A percentile compares a stretch with the other conserved stretches of the same genome.
Conservation (phyloP, 805 yeast species). For the Ogataea henricii region DNA sequence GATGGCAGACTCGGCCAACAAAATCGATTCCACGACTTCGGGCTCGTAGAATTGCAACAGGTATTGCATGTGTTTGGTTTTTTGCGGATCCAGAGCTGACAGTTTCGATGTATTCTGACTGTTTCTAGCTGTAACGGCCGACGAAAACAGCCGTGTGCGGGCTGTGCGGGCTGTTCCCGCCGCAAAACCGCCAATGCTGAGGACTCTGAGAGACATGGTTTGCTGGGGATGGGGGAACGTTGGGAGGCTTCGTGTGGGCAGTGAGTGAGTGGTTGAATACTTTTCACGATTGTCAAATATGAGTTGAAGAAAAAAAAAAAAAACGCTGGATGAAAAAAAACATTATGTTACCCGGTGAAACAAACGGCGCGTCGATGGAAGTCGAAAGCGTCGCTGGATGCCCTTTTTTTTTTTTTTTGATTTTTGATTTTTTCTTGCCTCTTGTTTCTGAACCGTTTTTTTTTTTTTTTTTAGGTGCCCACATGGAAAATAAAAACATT, state of each 20-base stretch:
- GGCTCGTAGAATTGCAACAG: constrained; percentile 80
- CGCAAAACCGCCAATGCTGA: not conserved
- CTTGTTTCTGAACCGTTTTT: not conserved
- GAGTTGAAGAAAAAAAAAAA: not conserved
- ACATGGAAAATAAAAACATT: not conserved
- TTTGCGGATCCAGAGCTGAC: constrained; percentile 26
- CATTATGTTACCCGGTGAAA: not conserved
- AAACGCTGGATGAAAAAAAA: not conserved
- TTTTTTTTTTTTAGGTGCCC: not conserved
- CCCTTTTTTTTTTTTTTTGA: too few species aligned
- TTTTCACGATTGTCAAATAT: not conserved
- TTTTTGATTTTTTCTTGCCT: too few species aligned
- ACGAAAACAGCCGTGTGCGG: constrained; percentile 18
- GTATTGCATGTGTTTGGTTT: constrained; percentile 49
- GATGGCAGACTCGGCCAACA: constrained; percentile 75
- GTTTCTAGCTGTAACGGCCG: constrained; percentile 10
- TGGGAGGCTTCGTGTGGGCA: too few species aligned
- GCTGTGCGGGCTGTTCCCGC: constrained; percentile 4
- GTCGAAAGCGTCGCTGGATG: not conserved
- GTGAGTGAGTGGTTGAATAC: too few species aligned
- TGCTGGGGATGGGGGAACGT: not conserved
- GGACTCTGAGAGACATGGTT: not conserved
- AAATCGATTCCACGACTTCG: constrained; percentile 75
- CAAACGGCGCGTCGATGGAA: not conserved
- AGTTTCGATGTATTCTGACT: constrained; percentile 4